Base-by-base conservation (phyloP, 352 stramenopile species). In the Phytopythium montanum region DNA sequence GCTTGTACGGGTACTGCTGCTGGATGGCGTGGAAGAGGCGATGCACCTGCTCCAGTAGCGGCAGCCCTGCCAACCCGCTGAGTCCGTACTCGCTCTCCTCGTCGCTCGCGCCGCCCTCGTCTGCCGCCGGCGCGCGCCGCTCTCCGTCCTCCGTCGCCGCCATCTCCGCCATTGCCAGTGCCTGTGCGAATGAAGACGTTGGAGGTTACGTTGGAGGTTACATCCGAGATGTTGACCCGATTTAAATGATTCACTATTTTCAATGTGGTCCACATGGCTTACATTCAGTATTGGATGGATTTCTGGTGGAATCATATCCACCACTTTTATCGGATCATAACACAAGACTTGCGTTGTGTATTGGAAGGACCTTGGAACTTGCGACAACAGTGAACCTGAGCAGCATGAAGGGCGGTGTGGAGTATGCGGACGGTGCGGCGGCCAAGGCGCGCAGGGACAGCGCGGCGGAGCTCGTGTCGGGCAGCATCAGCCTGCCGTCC, bases 1-100 rank as follows among this genome's bases (percentile, higher is more conserved):
- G 80, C 51, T 82, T 90, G 69, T 95, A 95, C 21, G 84, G 84
- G 54, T 95, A 95, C 49, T 83, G 70, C 50, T 75, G 65, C 66
- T 92, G 74, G 52, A 95, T 95, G 33, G 86, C 86, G 63, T 95
- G 83, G 58, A 92, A 90, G 9, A 95, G 67, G 0, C 86, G 78
- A 62, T 95, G 86, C 46, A 95, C 82, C 57, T 93, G 86, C 65
- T 95, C 86, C 57, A 94, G 64, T 50, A 95, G 74, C 41, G 86
- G 86, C 31, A 95, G 72, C 29, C 64, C 62, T 38, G 70, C 75
- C 42, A 95, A 71, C 46, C 81, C 81, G 28, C 75, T 61, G 21
- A 95, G 79, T 5, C 84, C 86, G 36, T 81, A 95, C 72, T 93
- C 76, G 63, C 80, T 83, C 45, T 75, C 64, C 55, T 71, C 66